phyloP scores from a whole-genome alignment of 2,329 filamentous ascomycete genomes.

The Paecilomyces sp. region DNA sequence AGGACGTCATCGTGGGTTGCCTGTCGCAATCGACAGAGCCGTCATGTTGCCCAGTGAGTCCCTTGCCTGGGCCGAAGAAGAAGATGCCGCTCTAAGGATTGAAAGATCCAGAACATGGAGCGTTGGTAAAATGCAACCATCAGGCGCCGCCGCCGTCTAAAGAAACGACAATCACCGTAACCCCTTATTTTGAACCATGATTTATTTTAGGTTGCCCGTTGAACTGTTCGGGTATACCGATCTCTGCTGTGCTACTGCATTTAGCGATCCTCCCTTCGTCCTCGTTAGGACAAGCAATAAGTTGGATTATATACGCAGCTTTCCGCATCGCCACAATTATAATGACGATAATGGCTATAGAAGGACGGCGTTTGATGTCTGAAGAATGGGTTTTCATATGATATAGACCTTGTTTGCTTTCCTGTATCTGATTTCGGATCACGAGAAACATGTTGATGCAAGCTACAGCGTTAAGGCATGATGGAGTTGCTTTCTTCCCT shows the following conservation, averaged over 20 bases:
- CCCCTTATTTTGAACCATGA: not conserved
- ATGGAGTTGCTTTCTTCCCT: too few species aligned
- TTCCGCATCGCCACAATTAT: not conserved
- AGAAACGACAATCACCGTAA: not conserved
- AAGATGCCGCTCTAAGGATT: conserved; percentile 28
- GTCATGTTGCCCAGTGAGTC: conserved; percentile 33
- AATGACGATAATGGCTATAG: not conserved
- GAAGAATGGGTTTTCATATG: not conserved
- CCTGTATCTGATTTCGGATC: not conserved
- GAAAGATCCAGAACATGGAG: conserved; percentile 17
- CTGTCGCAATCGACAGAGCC: conserved; percentile 50
- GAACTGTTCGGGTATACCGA: not conserved
- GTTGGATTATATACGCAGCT: not conserved
- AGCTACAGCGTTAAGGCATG: not conserved
- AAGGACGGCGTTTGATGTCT: not conserved
- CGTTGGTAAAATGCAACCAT: not conserved
- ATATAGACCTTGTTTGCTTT: not conserved
- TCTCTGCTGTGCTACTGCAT: not conserved
- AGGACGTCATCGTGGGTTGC: conserved; percentile 51
- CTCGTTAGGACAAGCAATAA: not conserved
- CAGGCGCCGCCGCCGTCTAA: not conserved
- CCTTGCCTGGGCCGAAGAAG: conserved; percentile 35
- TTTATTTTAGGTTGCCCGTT: not conserved
- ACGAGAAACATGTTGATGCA: not conserved
- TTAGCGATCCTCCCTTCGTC: not conserved